Conservation (phyloP, 202 grass and related monocot species). For the Setaria italica region DNA sequence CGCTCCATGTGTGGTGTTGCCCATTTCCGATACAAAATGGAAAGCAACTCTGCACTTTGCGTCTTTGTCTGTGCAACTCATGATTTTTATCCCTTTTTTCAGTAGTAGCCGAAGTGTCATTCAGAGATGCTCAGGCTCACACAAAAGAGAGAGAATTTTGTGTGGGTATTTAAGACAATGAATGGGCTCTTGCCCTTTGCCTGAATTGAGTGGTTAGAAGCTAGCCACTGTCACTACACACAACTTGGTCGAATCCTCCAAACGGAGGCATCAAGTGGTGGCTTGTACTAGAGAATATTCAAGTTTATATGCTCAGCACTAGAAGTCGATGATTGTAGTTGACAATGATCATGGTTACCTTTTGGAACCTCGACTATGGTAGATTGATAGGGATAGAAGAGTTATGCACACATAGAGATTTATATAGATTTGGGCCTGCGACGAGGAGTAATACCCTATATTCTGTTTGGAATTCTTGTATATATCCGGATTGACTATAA, state of each 20-base stretch:
- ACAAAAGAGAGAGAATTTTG: neutral
- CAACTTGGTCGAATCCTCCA: neutral
- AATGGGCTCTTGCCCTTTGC: conserved; percentile 39
- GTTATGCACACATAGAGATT: neutral
- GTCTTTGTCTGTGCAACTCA: conserved; percentile 33
- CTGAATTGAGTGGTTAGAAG: conserved; percentile 37
- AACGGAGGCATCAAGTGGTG: neutral
- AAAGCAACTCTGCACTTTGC: conserved; percentile 9
- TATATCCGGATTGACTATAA: neutral
- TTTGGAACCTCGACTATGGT: neutral
- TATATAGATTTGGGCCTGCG: neutral
- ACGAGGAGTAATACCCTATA: too few species aligned
- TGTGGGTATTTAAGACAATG: neutral
- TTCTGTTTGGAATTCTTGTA: too few species aligned
- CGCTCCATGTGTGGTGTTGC: neutral
- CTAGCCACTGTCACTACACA: neutral
- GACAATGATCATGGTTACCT: neutral
- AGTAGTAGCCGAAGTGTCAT: neutral
- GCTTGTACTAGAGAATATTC: conserved; percentile 8
- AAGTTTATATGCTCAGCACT: neutral
- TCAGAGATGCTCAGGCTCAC: neutral
- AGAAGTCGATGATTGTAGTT: neutral
- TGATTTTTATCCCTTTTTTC: conserved; percentile 1
- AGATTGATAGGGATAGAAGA: neutral
- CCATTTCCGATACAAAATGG: conserved; percentile 9